Conservation (phyloP, 768 basidiomycete genomes). For the Boletus subcaerulescens region DNA sequence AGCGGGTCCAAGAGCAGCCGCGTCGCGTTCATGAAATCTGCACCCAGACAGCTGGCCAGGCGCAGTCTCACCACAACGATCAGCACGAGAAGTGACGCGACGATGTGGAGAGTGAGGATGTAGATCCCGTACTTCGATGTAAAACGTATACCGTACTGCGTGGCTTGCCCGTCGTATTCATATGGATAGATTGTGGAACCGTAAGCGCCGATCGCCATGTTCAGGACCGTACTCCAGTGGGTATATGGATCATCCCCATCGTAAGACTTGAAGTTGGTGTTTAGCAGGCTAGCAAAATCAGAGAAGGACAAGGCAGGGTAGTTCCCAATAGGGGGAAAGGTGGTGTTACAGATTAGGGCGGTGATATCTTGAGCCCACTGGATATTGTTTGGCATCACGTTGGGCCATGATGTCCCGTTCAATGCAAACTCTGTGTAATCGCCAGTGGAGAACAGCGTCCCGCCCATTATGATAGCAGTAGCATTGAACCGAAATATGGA, state of each 20-base stretch:
- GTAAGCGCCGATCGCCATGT: slow-evolving; percentile 10
- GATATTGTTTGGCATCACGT: slow-evolving; percentile 1
- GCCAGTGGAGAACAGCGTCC: slow-evolving; percentile 3
- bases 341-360: slow-evolving; percentile 11
- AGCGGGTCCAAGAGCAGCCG: slow-evolving; percentile 12
- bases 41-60: slow-evolving; percentile 1
- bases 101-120: slow-evolving; percentile 10
- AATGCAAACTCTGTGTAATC: slow-evolving; percentile 6
- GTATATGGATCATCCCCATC: background rate
- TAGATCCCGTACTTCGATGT: background rate
- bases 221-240: slow-evolving; percentile 4
- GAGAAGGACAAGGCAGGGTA: background rate
- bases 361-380: slow-evolving; percentile 20
- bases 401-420: slow-evolving; percentile 14
- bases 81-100: slow-evolving; percentile 8
- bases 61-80: slow-evolving; percentile 4
- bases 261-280: fast-evolving
- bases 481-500: slow-evolving; percentile 9
- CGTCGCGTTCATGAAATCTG: slow-evolving; percentile 9
- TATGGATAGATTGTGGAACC: background rate
- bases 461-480: slow-evolving; percentile 3
- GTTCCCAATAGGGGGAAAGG: background rate
- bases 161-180: background rate
- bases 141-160: background rate
- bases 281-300: slow-evolving; percentile 3